phyloP scores from a whole-genome alignment of 352 stramenopile species.

The Phytophthora lateralis region DNA sequence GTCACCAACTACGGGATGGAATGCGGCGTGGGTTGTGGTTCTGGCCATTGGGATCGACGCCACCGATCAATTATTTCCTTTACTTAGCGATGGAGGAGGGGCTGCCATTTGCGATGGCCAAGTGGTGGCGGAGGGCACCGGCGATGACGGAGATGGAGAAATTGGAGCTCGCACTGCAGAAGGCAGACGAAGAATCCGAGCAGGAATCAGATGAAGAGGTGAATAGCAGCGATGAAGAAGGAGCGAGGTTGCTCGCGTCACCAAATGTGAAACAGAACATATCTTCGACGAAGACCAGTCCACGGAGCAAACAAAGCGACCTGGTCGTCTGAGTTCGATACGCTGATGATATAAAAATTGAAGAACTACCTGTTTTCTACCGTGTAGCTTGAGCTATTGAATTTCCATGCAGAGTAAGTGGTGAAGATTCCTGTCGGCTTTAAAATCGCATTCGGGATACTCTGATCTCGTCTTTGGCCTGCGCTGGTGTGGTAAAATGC shows the following conservation, averaged over 20 bases:
- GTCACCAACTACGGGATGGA: conserved; percentile 73
- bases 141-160: conserved; percentile 29
- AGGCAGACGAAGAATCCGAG: conserved; percentile 22
- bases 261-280: conserved; percentile 1
- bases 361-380: neutral
- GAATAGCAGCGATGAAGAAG: conserved; percentile 24
- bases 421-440: neutral
- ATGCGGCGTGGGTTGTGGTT: conserved; percentile 71
- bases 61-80: conserved; percentile 63
- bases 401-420: neutral
- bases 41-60: conserved; percentile 72
- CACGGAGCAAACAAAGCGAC: conserved; percentile 4
- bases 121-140: conserved; percentile 37
- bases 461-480: neutral
- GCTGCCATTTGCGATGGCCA: conserved; percentile 54
- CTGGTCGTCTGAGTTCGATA: conserved; percentile 14
- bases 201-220: conserved; percentile 19
- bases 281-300: conserved; percentile 1
- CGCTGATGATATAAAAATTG: neutral
- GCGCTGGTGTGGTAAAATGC: neutral
- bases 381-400: neutral
- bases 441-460: neutral
- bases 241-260: conserved; percentile 11
- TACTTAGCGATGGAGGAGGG: conserved; percentile 62
- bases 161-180: conserved; percentile 26